These are phyloP conservation scores for Fusarium proliferatum DNA, from an alignment of 2,329 filamentous ascomycete genomes.

Conservation along the genomic window DNA sequence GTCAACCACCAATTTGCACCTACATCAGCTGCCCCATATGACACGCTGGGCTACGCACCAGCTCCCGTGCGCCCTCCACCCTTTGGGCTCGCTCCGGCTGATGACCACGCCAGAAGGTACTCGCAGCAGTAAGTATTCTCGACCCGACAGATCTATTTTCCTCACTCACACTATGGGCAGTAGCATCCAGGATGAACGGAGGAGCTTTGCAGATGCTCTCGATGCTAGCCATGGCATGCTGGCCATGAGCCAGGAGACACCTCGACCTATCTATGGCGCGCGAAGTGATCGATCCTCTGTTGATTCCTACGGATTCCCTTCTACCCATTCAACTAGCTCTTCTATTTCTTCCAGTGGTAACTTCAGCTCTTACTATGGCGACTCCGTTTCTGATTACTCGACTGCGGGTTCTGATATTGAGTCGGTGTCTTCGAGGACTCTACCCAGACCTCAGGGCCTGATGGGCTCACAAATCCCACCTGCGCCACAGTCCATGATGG, in stretches of 20 bases:
- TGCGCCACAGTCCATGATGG: slow-evolving; percentile 97
- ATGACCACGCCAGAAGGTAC: slow-evolving; percentile 72
- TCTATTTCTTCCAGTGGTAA: slow-evolving; percentile 88
- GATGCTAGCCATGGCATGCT: slow-evolving; percentile 96
- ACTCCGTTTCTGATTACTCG: slow-evolving; percentile 93
- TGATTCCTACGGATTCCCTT: slow-evolving; percentile 92
- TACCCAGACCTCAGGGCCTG: slow-evolving; percentile 78
- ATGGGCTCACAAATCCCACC: slow-evolving; percentile 75
- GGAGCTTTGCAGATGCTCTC: slow-evolving; percentile 87
- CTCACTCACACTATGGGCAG: slow-evolving; percentile 35
- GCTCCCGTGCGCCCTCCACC: slow-evolving; percentile 68
- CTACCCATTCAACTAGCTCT: slow-evolving; percentile 84
- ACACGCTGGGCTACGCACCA: slow-evolving; percentile 79
- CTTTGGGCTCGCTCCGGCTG: slow-evolving; percentile 67
- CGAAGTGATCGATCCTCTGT: slow-evolving; percentile 75
- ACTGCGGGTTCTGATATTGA: slow-evolving; percentile 89
- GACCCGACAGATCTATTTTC: not conserved
- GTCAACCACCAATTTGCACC: slow-evolving; percentile 74
- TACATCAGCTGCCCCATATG: slow-evolving; percentile 74
- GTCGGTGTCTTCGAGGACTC: slow-evolving; percentile 80
- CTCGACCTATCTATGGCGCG: slow-evolving; percentile 86
- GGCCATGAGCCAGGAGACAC: slow-evolving; percentile 94
- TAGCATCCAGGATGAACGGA: slow-evolving; percentile 60
- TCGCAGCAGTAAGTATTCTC: slow-evolving; percentile 82
- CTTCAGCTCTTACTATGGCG: slow-evolving; percentile 85